A percentile compares a stretch with the other conserved stretches of the same genome.
Evolutionary conservation across 345 rosid species (phyloP).

Genomic region (Murraya paniculata): DNA sequence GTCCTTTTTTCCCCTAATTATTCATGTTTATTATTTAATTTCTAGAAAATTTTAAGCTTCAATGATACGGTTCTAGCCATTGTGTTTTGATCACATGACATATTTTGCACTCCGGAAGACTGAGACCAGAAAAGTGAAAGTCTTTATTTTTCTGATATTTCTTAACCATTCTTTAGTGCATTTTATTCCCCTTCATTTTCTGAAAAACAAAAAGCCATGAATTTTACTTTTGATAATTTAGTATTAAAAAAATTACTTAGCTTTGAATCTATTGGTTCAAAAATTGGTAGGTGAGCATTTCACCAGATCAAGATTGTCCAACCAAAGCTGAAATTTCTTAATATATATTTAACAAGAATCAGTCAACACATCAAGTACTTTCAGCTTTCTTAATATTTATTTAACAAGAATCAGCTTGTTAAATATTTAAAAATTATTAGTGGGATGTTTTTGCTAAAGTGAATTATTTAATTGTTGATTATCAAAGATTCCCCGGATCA

Average conservation of each 20-base stretch:
- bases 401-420: too few relatives aligned
- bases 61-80: neutral
- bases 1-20: too few relatives aligned
- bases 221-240: neutral
- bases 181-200: constrained; percentile 4
- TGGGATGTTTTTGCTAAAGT: neutral
- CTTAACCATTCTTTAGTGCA: neutral
- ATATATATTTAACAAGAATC: neutral
- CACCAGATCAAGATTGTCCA: neutral
- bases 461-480: constrained; percentile 5
- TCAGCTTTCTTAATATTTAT: too few relatives aligned
- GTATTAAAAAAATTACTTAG: neutral
- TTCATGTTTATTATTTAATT: neutral
- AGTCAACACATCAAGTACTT: neutral
- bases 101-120: neutral
- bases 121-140: neutral
- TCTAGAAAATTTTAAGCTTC: too few relatives aligned
- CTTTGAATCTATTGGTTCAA: neutral
- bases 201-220: neutral
- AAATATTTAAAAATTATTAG: neutral
- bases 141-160: neutral
- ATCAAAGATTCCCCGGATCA: constrained; percentile 11
- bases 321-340: neutral
- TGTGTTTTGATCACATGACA: neutral
- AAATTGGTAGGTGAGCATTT: neutral